These are phyloP conservation scores for Hansenula anomala DNA, from an alignment of 1,139 yeast genomes.

Conservation along the genomic window DNA sequence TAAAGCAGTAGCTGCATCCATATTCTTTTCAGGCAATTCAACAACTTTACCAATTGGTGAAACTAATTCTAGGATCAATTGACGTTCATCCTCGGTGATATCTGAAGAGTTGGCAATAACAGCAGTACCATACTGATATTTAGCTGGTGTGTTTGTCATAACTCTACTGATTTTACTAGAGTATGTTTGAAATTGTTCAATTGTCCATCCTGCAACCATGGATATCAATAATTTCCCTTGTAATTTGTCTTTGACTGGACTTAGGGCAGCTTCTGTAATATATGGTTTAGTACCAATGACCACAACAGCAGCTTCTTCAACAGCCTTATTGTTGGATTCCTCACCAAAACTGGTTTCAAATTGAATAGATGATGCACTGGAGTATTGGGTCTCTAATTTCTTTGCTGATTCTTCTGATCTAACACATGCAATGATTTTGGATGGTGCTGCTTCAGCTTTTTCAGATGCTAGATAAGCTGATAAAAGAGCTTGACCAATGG, in stretches of 20 bases:
- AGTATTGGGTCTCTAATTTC: conserved; percentile 39
- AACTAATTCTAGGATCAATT: conserved; percentile 52
- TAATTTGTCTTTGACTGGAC: conserved; percentile 36
- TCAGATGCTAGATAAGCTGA: conserved; percentile 64
- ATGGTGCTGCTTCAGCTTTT: conserved; percentile 43
- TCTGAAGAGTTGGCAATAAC: conserved; percentile 65
- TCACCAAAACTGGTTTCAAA: conserved; percentile 52
- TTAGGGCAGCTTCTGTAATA: conserved; percentile 56
- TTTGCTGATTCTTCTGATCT: conserved; percentile 47
- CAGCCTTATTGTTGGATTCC: conserved; percentile 50
- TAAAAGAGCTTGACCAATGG: conserved; percentile 94
- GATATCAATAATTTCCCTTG: conserved; percentile 69
- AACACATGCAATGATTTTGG: conserved; percentile 72
- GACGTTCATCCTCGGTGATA: conserved; percentile 42
- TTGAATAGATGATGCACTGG: conserved; percentile 30
- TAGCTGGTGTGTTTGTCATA: conserved; percentile 98
- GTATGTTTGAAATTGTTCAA: conserved; percentile 54
- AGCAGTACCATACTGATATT: conserved; percentile 90
- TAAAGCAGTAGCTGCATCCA: conserved; percentile 94
- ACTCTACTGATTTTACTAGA: conserved; percentile 69
- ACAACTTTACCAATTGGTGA: conserved; percentile 66
- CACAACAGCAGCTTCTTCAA: conserved; percentile 60
- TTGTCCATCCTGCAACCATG: conserved; percentile 88
- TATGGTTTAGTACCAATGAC: conserved; percentile 87
- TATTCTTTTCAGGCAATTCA: conserved; percentile 80